A percentile compares a stretch with the other conserved stretches of the same genome.
Evolutionary conservation across 352 stramenopile species (phyloP).

Genomic region (Globisporangium acanthophoron): DNA sequence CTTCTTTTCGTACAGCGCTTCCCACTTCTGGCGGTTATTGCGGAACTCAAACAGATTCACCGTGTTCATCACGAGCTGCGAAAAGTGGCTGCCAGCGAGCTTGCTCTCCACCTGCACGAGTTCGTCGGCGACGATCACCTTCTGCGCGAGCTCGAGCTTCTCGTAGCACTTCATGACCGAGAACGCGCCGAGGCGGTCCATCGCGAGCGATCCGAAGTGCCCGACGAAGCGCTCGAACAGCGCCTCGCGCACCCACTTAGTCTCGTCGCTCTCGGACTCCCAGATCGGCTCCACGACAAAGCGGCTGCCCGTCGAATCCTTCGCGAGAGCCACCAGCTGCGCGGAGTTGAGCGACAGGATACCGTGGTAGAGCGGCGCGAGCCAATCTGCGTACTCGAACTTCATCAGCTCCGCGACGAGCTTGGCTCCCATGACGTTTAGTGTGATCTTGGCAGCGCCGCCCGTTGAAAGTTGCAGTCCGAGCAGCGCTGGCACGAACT

Average conservation of each 20-base stretch:
- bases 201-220: slow-evolving; percentile 59
- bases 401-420: slow-evolving; percentile 68
- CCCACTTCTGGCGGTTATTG: slow-evolving; percentile 74
- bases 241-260: slow-evolving; percentile 52
- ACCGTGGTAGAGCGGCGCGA: slow-evolving; percentile 49
- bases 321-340: slow-evolving; percentile 67
- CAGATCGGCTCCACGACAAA: slow-evolving; percentile 77
- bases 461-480: slow-evolving; percentile 58
- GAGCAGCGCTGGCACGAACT: slow-evolving; percentile 61
- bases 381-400: slow-evolving; percentile 44
- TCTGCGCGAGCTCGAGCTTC: slow-evolving; percentile 45
- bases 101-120: slow-evolving; percentile 65
- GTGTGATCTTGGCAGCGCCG: slow-evolving; percentile 45
- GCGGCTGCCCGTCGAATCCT: slow-evolving; percentile 74
- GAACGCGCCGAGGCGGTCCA: slow-evolving; percentile 73
- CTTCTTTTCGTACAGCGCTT: slow-evolving; percentile 69
- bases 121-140: slow-evolving; percentile 66
- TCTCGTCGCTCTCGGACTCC: slow-evolving; percentile 51
- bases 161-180: slow-evolving; percentile 84
- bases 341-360: slow-evolving; percentile 60
- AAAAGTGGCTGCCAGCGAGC: slow-evolving; percentile 73
- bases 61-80: slow-evolving; percentile 76
- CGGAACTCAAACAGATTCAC: slow-evolving; percentile 79
- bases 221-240: slow-evolving; percentile 69
- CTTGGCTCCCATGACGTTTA: slow-evolving; percentile 77